phyloP scores from a whole-genome alignment of 108 stramenopile species.

The Phaeodactylum tricornutum region DNA sequence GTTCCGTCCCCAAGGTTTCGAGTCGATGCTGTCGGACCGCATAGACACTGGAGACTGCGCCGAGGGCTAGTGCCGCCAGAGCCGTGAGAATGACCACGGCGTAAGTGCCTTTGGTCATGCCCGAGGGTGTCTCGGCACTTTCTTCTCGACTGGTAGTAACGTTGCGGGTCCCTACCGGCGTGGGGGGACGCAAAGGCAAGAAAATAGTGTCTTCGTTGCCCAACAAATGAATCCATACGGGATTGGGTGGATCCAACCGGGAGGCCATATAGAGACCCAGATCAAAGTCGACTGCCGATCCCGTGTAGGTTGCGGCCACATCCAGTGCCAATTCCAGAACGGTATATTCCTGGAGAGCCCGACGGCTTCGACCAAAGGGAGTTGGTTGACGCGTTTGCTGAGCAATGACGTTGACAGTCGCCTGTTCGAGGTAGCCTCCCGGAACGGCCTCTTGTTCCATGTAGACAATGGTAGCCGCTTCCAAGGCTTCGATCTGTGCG shows the following conservation, averaged over 20 bases:
- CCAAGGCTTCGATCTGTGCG: background rate
- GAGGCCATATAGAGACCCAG: background rate
- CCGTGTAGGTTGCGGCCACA: conserved; percentile 3
- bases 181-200: conserved; percentile 3
- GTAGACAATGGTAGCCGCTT: background rate
- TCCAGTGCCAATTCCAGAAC: conserved; percentile 1
- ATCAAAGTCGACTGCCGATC: background rate
- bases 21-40: background rate
- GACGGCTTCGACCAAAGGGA: background rate
- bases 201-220: background rate
- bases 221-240: background rate
- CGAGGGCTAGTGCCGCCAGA: background rate
- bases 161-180: background rate
- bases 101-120: background rate
- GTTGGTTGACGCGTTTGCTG: too few relatives aligned
- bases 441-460: background rate
- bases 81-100: background rate
- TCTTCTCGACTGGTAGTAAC: background rate
- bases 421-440: background rate
- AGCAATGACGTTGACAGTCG: background rate
- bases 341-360: background rate
- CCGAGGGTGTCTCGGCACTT: background rate
- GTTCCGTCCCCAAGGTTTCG: background rate
- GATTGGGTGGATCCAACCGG: background rate
- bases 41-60: conserved; percentile 1